Evolutionary conservation across 257 asterid genomes (phyloP).

Genomic region (Misopates orontium): DNA sequence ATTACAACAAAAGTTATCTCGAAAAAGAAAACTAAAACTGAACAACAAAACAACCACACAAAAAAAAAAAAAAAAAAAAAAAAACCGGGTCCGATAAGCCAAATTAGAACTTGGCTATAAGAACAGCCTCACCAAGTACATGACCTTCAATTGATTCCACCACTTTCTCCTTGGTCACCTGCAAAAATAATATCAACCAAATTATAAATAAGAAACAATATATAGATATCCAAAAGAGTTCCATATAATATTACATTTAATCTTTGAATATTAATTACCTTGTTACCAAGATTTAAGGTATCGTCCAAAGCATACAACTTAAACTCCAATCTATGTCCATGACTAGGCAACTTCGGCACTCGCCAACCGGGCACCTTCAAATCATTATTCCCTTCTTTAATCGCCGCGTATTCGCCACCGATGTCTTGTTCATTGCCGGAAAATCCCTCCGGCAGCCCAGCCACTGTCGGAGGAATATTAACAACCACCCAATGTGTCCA

Average conservation of each 20-base stretch:
- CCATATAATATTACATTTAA: too few species aligned
- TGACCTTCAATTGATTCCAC: conserved; percentile 80
- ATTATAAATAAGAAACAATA: too few species aligned
- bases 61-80: not conserved
- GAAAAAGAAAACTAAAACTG: too few species aligned
- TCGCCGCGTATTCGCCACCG: conserved; percentile 45
- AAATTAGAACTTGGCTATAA: conserved; percentile 41
- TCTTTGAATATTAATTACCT: conserved; percentile 51
- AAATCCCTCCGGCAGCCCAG: conserved; percentile 86
- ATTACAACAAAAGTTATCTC: too few species aligned
- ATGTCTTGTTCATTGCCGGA: conserved; percentile 46
- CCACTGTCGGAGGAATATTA: conserved; percentile 66
- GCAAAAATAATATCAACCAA: conserved; percentile 3
- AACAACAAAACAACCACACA: not conserved
- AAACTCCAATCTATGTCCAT: conserved; percentile 73
- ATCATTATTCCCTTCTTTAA: conserved; percentile 70
- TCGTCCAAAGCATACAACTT: conserved; percentile 73
- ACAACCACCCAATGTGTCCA: conserved; percentile 74
- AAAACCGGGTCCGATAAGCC: too few species aligned
- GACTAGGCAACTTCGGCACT: conserved; percentile 56
- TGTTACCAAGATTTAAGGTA: conserved; percentile 60
- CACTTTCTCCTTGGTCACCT: conserved; percentile 81
- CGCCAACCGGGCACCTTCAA: conserved; percentile 75
- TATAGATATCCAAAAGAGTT: too few species aligned
- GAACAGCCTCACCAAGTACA: conserved; percentile 71